phyloP scores from a whole-genome alignment of 805 yeast species.

The Candida argentea region DNA sequence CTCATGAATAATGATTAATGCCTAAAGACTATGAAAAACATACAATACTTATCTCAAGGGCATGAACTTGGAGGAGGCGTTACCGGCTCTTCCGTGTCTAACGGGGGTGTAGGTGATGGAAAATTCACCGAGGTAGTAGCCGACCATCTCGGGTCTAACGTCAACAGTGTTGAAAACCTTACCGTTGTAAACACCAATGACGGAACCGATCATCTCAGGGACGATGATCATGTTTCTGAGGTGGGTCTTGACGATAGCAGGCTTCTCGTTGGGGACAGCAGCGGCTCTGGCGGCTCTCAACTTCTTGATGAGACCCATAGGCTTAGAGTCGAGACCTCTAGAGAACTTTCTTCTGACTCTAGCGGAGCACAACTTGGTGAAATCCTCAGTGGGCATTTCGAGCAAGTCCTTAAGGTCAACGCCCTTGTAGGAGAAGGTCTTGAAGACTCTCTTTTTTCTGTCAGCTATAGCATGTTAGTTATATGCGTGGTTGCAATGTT shows the following conservation, averaged over 20 bases:
- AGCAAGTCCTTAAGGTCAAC: slow-evolving; percentile 91
- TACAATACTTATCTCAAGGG: slow-evolving; percentile 40
- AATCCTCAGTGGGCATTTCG: slow-evolving; percentile 92
- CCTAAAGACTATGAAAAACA: too few species aligned
- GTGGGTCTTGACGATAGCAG: slow-evolving; percentile 96
- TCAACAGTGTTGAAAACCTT: slow-evolving; percentile 98
- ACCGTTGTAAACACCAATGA: slow-evolving; percentile 99
- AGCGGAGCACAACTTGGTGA: slow-evolving; percentile 92
- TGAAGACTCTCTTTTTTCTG: slow-evolving; percentile 85
- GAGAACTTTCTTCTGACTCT: slow-evolving; percentile 99
- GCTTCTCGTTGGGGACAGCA: slow-evolving; percentile 89
- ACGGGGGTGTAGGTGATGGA: slow-evolving; percentile 99
- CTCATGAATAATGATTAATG: too few species aligned
- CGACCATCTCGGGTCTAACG: slow-evolving; percentile 98
- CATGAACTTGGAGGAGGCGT: slow-evolving; percentile 69
- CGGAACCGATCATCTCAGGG: slow-evolving; percentile 99
- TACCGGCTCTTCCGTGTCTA: slow-evolving; percentile 98
- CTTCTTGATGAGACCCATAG: slow-evolving; percentile 93
- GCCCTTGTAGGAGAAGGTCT: slow-evolving; percentile 98
- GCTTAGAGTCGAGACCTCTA: slow-evolving; percentile 93
- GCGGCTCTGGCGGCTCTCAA: slow-evolving; percentile 94
- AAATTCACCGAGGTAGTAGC: slow-evolving; percentile 99
- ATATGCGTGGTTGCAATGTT: background rate
- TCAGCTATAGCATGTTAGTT: slow-evolving; percentile 30
- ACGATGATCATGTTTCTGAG: slow-evolving; percentile 97